Conservation (phyloP, 176 grass and related monocot genomes). For the Echinochloa phyllopogon region DNA sequence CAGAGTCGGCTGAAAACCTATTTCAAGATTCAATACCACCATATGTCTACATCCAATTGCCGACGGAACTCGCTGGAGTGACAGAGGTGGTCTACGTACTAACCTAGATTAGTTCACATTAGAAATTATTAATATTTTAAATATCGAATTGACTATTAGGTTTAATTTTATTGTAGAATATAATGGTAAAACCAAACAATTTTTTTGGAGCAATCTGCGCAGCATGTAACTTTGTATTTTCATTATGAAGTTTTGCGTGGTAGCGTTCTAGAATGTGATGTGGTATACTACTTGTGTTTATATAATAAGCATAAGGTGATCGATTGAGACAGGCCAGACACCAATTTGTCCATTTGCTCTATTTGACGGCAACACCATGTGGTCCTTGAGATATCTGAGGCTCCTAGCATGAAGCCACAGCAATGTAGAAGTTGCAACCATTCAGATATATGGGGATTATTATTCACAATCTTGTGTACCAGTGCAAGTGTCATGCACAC, state of each 20-base stretch:
- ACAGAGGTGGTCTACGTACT: background rate
- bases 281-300: background rate
- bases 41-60: background rate
- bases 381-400: conserved; percentile 27
- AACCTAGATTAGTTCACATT: background rate
- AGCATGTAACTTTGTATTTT: background rate
- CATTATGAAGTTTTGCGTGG: background rate
- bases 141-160: background rate
- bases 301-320: conserved; percentile 15
- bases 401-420: background rate
- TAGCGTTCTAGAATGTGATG: background rate
- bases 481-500: conserved; percentile 8
- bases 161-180: background rate
- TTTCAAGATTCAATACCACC: background rate
- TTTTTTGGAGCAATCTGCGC: background rate
- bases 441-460: background rate
- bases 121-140: background rate
- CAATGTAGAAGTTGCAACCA: background rate
- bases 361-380: conserved; percentile 36
- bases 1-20: background rate
- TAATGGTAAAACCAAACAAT: background rate
- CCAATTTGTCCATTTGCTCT: conserved; percentile 31
- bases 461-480: background rate
- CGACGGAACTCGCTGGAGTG: background rate
- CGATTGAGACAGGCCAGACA: conserved; percentile 24